These are phyloP conservation scores for Dothiorella sarmentorum DNA, from an alignment of 2,329 filamentous ascomycete species.

Conservation along the genomic window DNA sequence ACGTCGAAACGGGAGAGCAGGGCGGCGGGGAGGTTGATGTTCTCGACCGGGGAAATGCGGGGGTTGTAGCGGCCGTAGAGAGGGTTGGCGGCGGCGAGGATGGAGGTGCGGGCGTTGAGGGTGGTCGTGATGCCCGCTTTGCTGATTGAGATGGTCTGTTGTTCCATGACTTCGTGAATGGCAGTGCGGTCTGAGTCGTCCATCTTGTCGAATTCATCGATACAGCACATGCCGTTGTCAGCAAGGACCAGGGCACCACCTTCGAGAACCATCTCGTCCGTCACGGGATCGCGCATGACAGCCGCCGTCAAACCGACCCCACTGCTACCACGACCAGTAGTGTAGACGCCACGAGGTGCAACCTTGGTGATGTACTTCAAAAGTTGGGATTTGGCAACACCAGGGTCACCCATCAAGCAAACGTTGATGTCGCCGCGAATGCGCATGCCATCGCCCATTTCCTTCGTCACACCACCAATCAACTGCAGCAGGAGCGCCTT, in stretches of 20 bases:
- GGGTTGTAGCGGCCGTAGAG: constrained; percentile 98
- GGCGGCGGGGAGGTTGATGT: constrained; percentile 98
- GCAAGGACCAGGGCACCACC: constrained; percentile 75
- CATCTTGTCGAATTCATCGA: constrained; percentile 89
- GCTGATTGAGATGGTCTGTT: constrained; percentile 81
- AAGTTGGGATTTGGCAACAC: constrained; percentile 98
- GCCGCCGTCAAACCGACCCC: constrained; percentile 79
- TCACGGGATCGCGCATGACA: constrained; percentile 80
- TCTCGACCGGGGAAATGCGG: constrained; percentile 93
- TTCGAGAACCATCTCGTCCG: constrained; percentile 80
- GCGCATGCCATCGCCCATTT: constrained; percentile 97
- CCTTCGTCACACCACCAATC: constrained; percentile 93
- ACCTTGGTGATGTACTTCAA: constrained; percentile 99
- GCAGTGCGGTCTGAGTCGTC: constrained; percentile 78
- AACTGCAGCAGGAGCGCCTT: constrained; percentile 93
- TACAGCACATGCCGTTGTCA: constrained; percentile 81
- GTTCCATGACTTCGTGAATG: constrained; percentile 86
- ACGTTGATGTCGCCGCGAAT: constrained; percentile 99
- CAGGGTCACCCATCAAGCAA: constrained; percentile 97
- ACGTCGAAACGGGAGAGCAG: constrained; percentile 96
- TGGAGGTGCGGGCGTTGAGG: constrained; percentile 91
- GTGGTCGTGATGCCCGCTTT: constrained; percentile 96
- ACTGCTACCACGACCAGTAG: constrained; percentile 74
- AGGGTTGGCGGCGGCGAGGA: constrained; percentile 93
- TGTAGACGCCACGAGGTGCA: constrained; percentile 85